Evolutionary conservation across 1,284 basidiomycete species (phyloP).

Genomic region (Calocybe gambosa): DNA sequence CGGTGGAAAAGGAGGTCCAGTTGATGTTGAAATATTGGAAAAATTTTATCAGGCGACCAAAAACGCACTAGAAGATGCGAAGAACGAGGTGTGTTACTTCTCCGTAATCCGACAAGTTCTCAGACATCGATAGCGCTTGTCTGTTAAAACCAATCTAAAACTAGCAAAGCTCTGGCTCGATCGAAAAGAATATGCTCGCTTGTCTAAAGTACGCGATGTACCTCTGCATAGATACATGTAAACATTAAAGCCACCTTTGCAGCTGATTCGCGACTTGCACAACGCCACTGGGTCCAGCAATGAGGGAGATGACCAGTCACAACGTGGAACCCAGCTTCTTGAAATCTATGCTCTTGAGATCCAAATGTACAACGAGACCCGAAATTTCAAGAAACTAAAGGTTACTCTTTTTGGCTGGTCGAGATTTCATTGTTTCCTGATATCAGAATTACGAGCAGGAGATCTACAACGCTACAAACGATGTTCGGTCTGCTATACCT

Average conservation of each 20-base stretch:
- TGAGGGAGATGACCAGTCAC: conserved; percentile 79
- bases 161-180: conserved; percentile 97
- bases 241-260: neutral
- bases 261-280: conserved; percentile 75
- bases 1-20: conserved; percentile 77
- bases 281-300: conserved; percentile 54
- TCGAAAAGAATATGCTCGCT: conserved; percentile 82
- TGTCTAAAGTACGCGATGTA: conserved; percentile 62
- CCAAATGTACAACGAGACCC: conserved; percentile 97
- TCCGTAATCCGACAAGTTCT: neutral
- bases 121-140: conserved; percentile 63
- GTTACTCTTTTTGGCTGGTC: conserved; percentile 30
- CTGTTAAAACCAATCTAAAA: conserved; percentile 95
- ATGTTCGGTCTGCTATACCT: conserved; percentile 93
- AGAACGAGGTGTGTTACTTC: conserved; percentile 75
- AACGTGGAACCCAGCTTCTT: conserved; percentile 88
- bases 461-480: conserved; percentile 93
- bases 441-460: conserved; percentile 47
- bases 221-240: neutral
- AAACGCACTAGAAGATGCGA: conserved; percentile 84
- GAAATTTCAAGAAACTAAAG: conserved; percentile 95
- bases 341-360: conserved; percentile 99
- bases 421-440: neutral
- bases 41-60: conserved; percentile 95
- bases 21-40: conserved; percentile 87